Percentiles rank a stretch among this genome's conserved stretches.
Conservation (phyloP, 371 early-diverging fungal genomes). For the Rhizopus delemar region DNA sequence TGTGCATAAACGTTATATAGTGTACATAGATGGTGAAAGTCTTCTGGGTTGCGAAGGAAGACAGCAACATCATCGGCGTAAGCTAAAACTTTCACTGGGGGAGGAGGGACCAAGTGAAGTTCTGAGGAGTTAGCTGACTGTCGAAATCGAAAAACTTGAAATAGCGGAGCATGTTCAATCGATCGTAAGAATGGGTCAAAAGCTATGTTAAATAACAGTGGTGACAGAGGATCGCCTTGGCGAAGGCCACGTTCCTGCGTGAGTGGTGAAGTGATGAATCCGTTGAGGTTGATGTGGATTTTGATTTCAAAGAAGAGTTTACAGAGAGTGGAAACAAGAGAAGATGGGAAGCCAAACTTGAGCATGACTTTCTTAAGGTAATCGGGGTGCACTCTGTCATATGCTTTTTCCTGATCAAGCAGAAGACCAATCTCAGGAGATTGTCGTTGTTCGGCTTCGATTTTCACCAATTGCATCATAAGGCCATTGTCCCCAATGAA, state of each 20-base stretch:
- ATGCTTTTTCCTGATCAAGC: slow-evolving; percentile 22
- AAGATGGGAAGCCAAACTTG: slow-evolving; percentile 7
- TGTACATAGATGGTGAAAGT: not conserved
- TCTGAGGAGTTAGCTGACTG: not conserved
- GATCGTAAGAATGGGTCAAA: slow-evolving; percentile 18
- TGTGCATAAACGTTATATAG: not conserved
- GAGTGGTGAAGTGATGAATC: slow-evolving; percentile 8
- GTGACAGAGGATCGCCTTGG: slow-evolving; percentile 22
- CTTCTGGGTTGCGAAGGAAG: not conserved
- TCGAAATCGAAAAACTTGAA: not conserved
- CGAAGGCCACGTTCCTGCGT: slow-evolving; percentile 7
- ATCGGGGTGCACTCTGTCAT: slow-evolving; percentile 15
- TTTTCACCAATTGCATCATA: no score
- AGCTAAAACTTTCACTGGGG: slow-evolving; percentile 8
- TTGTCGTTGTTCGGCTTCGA: no score
- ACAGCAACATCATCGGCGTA: slow-evolving; percentile 16
- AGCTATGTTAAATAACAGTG: slow-evolving; percentile 23
- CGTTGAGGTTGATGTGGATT: slow-evolving; percentile 12
- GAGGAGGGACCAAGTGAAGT: not conserved
- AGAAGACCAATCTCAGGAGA: slow-evolving; percentile 8
- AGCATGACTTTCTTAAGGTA: slow-evolving; percentile 5
- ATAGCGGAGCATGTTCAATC: not conserved
- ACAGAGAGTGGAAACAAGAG: not conserved
- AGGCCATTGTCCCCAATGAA: no score
- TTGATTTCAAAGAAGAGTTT: slow-evolving; percentile 7